A percentile compares a stretch with the other conserved stretches of the same genome.
Evolutionary conservation across 805 yeast species (phyloP).

Genomic region (Debaryomyces tyrocola): DNA sequence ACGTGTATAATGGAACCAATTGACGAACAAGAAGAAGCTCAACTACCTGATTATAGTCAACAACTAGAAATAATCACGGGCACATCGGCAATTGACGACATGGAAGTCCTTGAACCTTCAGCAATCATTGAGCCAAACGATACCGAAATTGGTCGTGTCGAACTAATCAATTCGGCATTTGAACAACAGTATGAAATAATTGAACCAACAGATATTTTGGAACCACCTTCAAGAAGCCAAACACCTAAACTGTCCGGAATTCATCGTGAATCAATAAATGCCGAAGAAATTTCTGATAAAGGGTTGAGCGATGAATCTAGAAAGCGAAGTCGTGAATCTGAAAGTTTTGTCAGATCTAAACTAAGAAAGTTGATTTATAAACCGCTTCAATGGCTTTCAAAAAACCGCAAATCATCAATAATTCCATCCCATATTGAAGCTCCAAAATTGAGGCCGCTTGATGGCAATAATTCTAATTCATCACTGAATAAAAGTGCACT

Average conservation of each 20-base stretch:
- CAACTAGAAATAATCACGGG: not conserved
- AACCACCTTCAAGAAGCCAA: not conserved
- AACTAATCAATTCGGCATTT: not conserved
- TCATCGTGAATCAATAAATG: too few relatives aligned
- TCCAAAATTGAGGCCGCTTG: not conserved
- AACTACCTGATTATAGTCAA: not conserved
- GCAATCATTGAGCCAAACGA: not conserved
- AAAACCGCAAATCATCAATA: not conserved
- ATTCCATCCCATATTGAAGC: not conserved
- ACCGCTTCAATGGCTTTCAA: too few relatives aligned
- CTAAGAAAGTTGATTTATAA: too few relatives aligned
- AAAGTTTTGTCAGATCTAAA: too few relatives aligned
- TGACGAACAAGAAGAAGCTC: not conserved
- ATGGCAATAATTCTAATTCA: not conserved
- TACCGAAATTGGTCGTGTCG: not conserved
- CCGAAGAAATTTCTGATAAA: too few relatives aligned
- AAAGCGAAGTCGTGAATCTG: too few relatives aligned
- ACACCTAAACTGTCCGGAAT: not conserved
- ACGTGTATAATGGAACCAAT: constrained; percentile 6
- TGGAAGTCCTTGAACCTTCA: constrained; percentile 1
- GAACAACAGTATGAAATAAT: not conserved
- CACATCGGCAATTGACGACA: not conserved
- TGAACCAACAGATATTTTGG: not conserved
- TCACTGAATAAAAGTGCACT: too few relatives aligned
- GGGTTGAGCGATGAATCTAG: too few relatives aligned